phyloP scores from a whole-genome alignment of 352 stramenopile genomes.

The Phytophthora uliginosa region DNA sequence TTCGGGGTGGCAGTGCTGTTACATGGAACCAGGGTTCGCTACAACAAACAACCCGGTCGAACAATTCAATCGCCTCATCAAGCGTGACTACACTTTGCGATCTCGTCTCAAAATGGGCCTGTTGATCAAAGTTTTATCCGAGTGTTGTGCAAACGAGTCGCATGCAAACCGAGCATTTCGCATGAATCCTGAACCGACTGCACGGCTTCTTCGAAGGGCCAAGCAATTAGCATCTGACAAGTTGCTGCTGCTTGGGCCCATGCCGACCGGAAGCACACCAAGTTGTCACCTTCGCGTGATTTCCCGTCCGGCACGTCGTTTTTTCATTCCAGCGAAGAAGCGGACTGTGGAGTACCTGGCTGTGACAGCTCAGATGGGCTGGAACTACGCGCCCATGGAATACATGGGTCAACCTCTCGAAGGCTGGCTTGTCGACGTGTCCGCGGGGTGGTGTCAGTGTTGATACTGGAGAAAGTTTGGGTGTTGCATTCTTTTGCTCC shows the following conservation, averaged over 20 bases:
- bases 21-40: constrained; percentile 11
- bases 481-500: constrained; percentile 12
- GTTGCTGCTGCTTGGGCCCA: not conserved
- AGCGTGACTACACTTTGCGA: constrained; percentile 24
- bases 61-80: constrained; percentile 28
- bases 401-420: not conserved
- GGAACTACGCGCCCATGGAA: constrained; percentile 15
- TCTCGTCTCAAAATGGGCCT: constrained; percentile 18
- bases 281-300: not conserved
- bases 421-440: constrained; percentile 10
- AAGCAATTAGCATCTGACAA: not conserved
- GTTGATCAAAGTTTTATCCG: not conserved
- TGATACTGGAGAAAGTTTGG: constrained; percentile 9
- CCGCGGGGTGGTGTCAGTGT: constrained; percentile 2
- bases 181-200: not conserved
- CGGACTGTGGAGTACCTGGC: constrained; percentile 5
- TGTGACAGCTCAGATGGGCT: constrained; percentile 12
- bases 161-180: not conserved
- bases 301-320: not conserved
- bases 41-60: constrained; percentile 9
- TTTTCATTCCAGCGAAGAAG: constrained; percentile 3
- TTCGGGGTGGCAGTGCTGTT: constrained; percentile 30
- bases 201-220: not conserved
- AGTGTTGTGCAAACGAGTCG: constrained; percentile 4
- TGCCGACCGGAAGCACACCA: not conserved